Evolutionary conservation across 768 basidiomycete species (phyloP).

Genomic region (Gyrodon lividus): DNA sequence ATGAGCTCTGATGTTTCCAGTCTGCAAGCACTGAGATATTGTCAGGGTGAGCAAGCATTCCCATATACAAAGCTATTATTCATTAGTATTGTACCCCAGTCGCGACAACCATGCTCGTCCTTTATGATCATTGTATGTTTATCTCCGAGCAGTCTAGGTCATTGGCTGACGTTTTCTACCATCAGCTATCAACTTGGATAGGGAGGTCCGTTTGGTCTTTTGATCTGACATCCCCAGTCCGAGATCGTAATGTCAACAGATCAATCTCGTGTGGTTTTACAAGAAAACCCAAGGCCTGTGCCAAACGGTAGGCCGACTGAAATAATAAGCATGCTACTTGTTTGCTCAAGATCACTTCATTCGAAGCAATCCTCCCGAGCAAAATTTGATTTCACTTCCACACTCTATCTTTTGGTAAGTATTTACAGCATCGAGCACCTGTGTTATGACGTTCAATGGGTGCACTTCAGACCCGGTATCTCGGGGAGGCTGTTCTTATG

Average conservation of each 20-base stretch:
- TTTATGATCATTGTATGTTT: conserved; percentile 5
- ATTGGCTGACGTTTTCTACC: not conserved
- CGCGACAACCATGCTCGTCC: not conserved
- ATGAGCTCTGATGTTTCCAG: not conserved
- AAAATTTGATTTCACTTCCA: not conserved
- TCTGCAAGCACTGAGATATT: not conserved
- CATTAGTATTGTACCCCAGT: not conserved
- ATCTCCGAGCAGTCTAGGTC: not conserved
- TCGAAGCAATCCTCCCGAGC: not conserved
- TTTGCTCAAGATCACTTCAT: not conserved
- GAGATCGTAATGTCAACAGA: not conserved
- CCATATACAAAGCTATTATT: not conserved
- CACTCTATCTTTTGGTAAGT: not conserved
- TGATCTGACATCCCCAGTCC: not conserved
- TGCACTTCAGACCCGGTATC: not conserved
- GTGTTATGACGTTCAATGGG: not conserved
- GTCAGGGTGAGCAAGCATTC: not conserved
- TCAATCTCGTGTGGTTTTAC: conserved; percentile 1
- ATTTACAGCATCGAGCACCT: too few species aligned
- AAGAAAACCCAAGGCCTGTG: not conserved
- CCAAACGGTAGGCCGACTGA: not conserved
- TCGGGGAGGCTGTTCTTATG: conserved; percentile 2
- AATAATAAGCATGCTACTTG: not conserved
- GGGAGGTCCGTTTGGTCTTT: conserved; percentile 1
- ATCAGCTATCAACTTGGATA: conserved; percentile 1